phyloP scores from a whole-genome alignment of 164 flowering plant species.

The Dillenia turbinata region DNA sequence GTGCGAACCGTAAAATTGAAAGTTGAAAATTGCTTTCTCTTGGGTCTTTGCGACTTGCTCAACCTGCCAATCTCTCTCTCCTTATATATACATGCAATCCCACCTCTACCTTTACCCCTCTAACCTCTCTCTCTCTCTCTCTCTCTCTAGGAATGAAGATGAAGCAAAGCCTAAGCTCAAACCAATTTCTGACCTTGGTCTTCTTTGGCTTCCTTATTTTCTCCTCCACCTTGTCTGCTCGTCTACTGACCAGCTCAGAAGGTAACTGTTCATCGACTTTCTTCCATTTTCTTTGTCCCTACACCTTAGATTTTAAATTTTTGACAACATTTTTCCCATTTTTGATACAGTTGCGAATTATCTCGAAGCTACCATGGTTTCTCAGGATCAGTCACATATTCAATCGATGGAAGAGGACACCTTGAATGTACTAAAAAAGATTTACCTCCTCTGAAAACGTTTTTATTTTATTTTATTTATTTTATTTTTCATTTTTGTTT shows the following conservation, averaged over 20 bases:
- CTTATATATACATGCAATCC: slow-evolving; percentile 12
- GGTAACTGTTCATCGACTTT: slow-evolving; percentile 9
- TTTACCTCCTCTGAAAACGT: not conserved
- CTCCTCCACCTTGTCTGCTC: slow-evolving; percentile 12
- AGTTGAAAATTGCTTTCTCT: slow-evolving; percentile 12
- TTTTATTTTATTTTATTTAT: not conserved
- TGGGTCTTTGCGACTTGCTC: slow-evolving; percentile 17
- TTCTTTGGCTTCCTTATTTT: slow-evolving; percentile 16
- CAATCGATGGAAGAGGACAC: slow-evolving; percentile 14
- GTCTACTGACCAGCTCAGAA: slow-evolving; percentile 12
- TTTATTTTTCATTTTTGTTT: not conserved
- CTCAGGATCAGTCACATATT: not conserved
- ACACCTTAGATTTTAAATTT: not conserved
- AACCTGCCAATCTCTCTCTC: slow-evolving; percentile 18
- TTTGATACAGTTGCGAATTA: slow-evolving; percentile 4
- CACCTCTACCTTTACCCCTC: slow-evolving; percentile 10
- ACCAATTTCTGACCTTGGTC: slow-evolving; percentile 6
- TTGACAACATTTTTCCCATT: not conserved
- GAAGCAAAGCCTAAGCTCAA: slow-evolving; percentile 25
- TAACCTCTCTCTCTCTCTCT: slow-evolving; percentile 8
- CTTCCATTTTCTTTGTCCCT: not conserved
- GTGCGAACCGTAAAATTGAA: too few species aligned
- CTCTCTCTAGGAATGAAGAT: slow-evolving; percentile 4
- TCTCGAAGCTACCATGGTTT: slow-evolving; percentile 9
- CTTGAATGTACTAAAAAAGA: slow-evolving; percentile 10